Evolutionary conservation across 2,329 filamentous ascomycete genomes (phyloP), one percentile per base, ranked within the genome.

Genomic region (Thelonectria discophora): DNA sequence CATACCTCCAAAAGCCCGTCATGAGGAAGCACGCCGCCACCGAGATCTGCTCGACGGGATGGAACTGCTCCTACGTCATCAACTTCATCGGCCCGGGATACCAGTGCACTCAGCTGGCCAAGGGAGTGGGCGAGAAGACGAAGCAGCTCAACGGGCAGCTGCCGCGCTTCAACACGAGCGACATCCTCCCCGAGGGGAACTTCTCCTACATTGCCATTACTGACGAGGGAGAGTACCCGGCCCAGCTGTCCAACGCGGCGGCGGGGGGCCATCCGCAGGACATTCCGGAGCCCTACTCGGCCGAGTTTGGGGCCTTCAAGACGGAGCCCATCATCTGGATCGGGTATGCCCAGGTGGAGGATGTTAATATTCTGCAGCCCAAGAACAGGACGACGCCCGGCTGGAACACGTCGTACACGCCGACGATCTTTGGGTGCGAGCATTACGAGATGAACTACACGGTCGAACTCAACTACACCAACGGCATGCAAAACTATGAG

Each of bases 281-380:
- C 34, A 47, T 49, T 37, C 46, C 53, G 7, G 58, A 48, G 0
- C 69, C 69, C 3, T 72, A 64, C 55, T 69, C 69, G 2, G 61
- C 51, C 9, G 67, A 69, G 18, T 40, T 72, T 10, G 69, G 65
- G 2, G 66, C 53, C 12, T 70, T 72, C 34, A 60, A 65, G 15
- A 68, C 66, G 3, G 69, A 72, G 17, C 69, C 69, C 6, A 58
- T 72, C 17, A 30, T 72, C 3, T 72, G 69, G 69, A 62, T 72
- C 50, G 69, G 69, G 40, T 72, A 68, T 39, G 62, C 66, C 37
- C 62, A 64, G 9, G 69, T 72, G 5, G 50, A 72, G 5, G 58
- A 72, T 34, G 53, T 48, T 39, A 39, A 34, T 6, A 58, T 68
- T 27, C 32, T 49, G 5, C 69, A 72, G 39, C 66, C 69, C 1